phyloP scores from a whole-genome alignment of 1,139 yeast genomes.

The Zygosaccharomyces sapae region DNA sequence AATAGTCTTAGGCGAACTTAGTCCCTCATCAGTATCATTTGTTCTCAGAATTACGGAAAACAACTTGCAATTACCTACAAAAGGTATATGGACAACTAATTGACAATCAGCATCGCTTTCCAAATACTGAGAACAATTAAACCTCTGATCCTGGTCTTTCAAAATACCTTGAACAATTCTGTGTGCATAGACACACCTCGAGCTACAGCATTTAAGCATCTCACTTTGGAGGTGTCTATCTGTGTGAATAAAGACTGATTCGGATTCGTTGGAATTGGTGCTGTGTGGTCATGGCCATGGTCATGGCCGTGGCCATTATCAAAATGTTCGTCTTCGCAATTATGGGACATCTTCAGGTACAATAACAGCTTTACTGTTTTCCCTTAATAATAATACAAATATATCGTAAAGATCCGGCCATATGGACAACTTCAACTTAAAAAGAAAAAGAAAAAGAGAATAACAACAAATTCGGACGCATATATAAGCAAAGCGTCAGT shows the following conservation, averaged over 20 bases:
- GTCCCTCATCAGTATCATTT: conserved; percentile 44
- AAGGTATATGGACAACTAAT: conserved; percentile 71
- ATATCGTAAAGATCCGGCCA: neutral
- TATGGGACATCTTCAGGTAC: conserved; percentile 19
- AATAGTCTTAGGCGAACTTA: conserved; percentile 64
- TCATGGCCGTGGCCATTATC: conserved; percentile 39
- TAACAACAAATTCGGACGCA: neutral
- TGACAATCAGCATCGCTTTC: conserved; percentile 83
- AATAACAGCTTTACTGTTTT: neutral
- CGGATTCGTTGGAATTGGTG: conserved; percentile 69
- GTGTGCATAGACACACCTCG: conserved; percentile 35
- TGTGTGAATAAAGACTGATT: conserved; percentile 64
- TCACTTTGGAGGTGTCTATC: conserved; percentile 58
- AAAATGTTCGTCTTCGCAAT: conserved; percentile 37
- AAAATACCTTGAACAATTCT: conserved; percentile 54
- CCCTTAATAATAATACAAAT: neutral
- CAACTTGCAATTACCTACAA: conserved; percentile 69
- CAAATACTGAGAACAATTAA: conserved; percentile 46
- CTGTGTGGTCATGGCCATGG: conserved; percentile 37
- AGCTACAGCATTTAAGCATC: conserved; percentile 61
- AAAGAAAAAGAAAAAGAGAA: neutral
- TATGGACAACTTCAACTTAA: neutral
- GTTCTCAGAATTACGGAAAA: conserved; percentile 70
- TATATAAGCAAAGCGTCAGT: neutral
- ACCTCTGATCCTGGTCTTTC: conserved; percentile 42